Conservation (phyloP, 2,329 filamentous ascomycete genomes). For the Geosmithia flava region DNA sequence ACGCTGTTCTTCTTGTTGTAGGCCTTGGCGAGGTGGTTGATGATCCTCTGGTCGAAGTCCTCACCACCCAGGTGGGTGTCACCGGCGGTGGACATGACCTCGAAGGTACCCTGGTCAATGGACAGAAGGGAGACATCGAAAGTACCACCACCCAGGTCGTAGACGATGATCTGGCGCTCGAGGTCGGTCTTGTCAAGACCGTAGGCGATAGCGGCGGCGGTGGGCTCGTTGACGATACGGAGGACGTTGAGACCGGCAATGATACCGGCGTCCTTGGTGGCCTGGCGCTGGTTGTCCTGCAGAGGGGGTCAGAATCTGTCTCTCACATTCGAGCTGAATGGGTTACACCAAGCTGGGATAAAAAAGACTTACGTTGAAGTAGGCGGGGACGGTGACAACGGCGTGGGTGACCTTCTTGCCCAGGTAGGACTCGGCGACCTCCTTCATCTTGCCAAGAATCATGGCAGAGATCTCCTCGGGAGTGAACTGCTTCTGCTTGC, state of each 20-base stretch:
- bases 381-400: slow-evolving; percentile 89
- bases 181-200: slow-evolving; percentile 77
- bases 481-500: slow-evolving; percentile 58
- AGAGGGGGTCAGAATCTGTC: slow-evolving; percentile 5
- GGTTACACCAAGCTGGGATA: background rate
- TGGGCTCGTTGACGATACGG: slow-evolving; percentile 94
- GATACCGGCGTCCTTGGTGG: slow-evolving; percentile 86
- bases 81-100: slow-evolving; percentile 89
- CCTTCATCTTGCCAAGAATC: slow-evolving; percentile 77
- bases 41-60: slow-evolving; percentile 96
- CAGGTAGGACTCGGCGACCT: slow-evolving; percentile 66
- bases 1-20: slow-evolving; percentile 98
- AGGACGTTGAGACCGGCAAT: slow-evolving; percentile 93
- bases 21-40: slow-evolving; percentile 89
- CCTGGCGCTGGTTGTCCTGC: slow-evolving; percentile 82
- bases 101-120: slow-evolving; percentile 85
- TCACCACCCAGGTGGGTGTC: slow-evolving; percentile 97
- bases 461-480: slow-evolving; percentile 73
- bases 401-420: slow-evolving; percentile 77
- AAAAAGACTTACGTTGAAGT: slow-evolving; percentile 59
- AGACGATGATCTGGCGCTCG: slow-evolving; percentile 83
- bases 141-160: slow-evolving; percentile 88
- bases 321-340: slow-evolving; percentile 4
- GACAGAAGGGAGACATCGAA: slow-evolving; percentile 91
- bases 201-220: slow-evolving; percentile 89